Conservation (phyloP, 1,284 basidiomycete genomes). For the Exsudoporus floridanus region DNA sequence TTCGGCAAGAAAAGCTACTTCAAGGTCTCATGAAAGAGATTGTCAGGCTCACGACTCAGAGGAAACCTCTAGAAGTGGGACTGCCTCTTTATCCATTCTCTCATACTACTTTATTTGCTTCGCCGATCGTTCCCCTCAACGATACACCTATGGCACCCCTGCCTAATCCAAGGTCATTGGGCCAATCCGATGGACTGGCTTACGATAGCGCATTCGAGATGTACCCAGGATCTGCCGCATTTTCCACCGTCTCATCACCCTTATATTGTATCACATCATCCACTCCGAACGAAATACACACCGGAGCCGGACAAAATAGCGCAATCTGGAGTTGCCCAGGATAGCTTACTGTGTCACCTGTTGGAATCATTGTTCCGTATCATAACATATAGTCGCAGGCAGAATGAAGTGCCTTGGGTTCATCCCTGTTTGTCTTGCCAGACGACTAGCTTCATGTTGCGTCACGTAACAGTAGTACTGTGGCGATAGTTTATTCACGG, state of each 20-base stretch:
- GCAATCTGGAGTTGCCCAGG: slow-evolving; percentile 13
- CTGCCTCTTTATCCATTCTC: slow-evolving; percentile 79
- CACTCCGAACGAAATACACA: slow-evolving; percentile 9
- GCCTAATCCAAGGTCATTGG: slow-evolving; percentile 29
- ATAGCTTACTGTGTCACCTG: slow-evolving; percentile 3
- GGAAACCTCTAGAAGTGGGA: slow-evolving; percentile 71
- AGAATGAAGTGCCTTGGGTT: neutral
- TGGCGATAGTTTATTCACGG: slow-evolving; percentile 1
- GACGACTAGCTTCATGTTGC: neutral
- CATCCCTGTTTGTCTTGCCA: neutral
- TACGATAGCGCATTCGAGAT: slow-evolving; percentile 11
- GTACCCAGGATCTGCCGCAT: slow-evolving; percentile 8
- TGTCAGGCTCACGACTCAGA: slow-evolving; percentile 75
- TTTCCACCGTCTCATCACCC: slow-evolving; percentile 4
- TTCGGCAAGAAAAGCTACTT: slow-evolving; percentile 75
- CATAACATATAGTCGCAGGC: slow-evolving; percentile 7
- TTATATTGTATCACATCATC: slow-evolving; percentile 8
- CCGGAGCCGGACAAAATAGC: slow-evolving; percentile 4
- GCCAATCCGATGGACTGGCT: slow-evolving; percentile 10
- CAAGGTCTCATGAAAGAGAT: slow-evolving; percentile 82
- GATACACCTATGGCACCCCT: slow-evolving; percentile 40
- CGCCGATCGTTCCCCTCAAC: slow-evolving; percentile 25
- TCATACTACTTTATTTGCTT: slow-evolving; percentile 60
- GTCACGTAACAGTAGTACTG: neutral
- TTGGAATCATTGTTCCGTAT: slow-evolving; percentile 6